Conservation (phyloP, 2,329 filamentous ascomycete species). For the Aspergillus udagawae region DNA sequence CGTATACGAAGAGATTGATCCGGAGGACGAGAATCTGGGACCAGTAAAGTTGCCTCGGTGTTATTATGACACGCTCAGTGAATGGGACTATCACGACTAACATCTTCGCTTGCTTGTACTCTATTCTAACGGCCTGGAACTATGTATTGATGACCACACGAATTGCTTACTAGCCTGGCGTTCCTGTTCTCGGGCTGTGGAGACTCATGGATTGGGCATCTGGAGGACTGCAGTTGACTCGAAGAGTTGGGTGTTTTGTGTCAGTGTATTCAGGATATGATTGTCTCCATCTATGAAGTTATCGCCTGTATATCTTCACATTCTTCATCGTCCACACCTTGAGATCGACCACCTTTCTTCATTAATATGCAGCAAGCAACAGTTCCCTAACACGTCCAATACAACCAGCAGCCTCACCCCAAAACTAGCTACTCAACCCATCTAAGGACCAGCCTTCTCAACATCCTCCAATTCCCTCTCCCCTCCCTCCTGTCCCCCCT, state of each 20-base stretch:
- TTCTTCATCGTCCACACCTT: background rate
- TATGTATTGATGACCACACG: background rate
- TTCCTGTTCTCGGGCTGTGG: background rate
- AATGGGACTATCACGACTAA: background rate
- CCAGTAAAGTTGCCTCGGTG: background rate
- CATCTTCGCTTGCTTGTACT: background rate
- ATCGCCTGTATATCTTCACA: background rate
- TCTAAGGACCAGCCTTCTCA: constrained; percentile 1
- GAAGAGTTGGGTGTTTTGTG: background rate
- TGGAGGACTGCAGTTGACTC: background rate
- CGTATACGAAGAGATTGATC: background rate
- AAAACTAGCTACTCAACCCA: background rate
- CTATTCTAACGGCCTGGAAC: background rate
- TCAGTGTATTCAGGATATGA: background rate
- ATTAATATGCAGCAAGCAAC: background rate
- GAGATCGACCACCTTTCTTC: background rate
- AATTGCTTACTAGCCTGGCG: background rate
- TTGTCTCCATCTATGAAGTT: background rate
- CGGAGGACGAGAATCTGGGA: background rate
- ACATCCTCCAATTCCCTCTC: constrained; percentile 22
- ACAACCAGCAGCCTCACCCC: background rate
- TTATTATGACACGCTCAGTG: background rate
- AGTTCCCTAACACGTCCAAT: background rate
- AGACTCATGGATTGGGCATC: background rate
- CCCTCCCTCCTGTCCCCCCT: constrained; percentile 16